Conservation (phyloP, 371 early-diverging fungal genomes). For the Mucor racemosus region DNA sequence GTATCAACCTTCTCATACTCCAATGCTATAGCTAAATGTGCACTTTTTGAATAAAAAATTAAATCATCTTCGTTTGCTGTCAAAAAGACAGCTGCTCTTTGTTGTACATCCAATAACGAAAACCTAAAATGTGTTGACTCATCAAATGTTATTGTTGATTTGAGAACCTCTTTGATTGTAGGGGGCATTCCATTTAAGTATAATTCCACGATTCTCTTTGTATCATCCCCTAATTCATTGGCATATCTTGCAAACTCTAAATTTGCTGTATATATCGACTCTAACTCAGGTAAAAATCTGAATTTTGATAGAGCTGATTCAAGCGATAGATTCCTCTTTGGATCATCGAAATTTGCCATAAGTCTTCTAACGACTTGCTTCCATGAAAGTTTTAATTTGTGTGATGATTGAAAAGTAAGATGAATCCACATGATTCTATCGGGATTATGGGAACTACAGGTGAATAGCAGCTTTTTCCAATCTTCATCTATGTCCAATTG, state of each 20-base stretch:
- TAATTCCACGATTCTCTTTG: not conserved
- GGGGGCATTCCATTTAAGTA: conserved; percentile 11
- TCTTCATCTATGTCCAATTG: conserved; percentile 14
- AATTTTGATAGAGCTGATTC: not conserved
- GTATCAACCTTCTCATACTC: conserved; percentile 12
- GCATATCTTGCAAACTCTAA: conserved; percentile 7
- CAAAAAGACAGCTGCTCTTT: conserved; percentile 13
- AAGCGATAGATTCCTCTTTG: not conserved
- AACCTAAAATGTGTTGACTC: conserved; percentile 7
- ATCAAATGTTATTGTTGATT: conserved; percentile 16
- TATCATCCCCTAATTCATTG: conserved; percentile 10
- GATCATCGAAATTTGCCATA: conserved; percentile 21
- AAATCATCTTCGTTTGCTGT: conserved; percentile 12
- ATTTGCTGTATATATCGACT: conserved; percentile 15
- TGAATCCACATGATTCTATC: conserved; percentile 26
- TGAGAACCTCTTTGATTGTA: not conserved
- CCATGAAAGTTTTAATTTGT: conserved; percentile 12
- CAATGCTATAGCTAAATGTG: conserved; percentile 10
- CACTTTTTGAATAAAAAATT: conserved; percentile 18
- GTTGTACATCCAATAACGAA: conserved; percentile 15
- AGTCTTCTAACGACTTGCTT: conserved; percentile 17
- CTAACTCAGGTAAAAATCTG: not conserved
- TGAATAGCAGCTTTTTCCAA: conserved; percentile 18
- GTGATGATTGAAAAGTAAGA: conserved; percentile 5
- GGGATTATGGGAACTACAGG: conserved; percentile 14